Conservation (phyloP, 306 rosid genomes). For the Trichosanthes truncata region DNA sequence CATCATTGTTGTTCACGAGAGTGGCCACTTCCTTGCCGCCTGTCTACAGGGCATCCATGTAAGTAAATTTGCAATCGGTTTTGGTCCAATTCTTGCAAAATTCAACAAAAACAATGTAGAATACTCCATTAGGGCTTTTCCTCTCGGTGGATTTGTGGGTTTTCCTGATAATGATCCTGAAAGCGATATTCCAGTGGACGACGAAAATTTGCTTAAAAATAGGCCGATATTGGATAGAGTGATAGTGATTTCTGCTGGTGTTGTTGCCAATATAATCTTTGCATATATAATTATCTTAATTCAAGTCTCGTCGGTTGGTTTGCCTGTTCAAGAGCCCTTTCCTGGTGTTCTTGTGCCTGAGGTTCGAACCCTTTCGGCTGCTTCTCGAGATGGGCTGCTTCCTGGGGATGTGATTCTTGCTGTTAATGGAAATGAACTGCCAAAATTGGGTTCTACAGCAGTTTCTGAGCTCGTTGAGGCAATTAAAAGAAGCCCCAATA, state of each 20-base stretch:
- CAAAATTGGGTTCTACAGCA: conserved; percentile 57
- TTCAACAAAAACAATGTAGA: conserved; percentile 87
- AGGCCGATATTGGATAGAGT: conserved; percentile 89
- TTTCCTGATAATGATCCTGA: conserved; percentile 98
- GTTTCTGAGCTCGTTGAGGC: conserved; percentile 61
- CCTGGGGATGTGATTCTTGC: conserved; percentile 76
- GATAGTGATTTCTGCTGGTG: conserved; percentile 94
- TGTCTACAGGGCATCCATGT: conserved; percentile 89
- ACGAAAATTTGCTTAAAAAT: conserved; percentile 76
- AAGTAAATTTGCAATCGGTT: conserved; percentile 95
- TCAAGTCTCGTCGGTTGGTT: conserved; percentile 82
- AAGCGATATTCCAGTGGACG: conserved; percentile 80
- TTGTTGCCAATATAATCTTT: conserved; percentile 76
- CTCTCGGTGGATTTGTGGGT: conserved; percentile 96
- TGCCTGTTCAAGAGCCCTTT: conserved; percentile 80
- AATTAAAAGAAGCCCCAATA: conserved; percentile 63
- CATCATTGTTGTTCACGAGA: conserved; percentile 87
- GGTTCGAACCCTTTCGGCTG: conserved; percentile 76
- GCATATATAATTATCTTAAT: conserved; percentile 70
- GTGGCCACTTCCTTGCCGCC: conserved; percentile 98
- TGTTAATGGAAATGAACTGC: conserved; percentile 60
- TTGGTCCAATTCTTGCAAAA: conserved; percentile 93
- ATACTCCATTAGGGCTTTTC: conserved; percentile 89
- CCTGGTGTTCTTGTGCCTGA: conserved; percentile 94
- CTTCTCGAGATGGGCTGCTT: conserved; percentile 79